Evolutionary conservation across 306 rosid genomes (phyloP).

Genomic region (Alnus glutinosa): DNA sequence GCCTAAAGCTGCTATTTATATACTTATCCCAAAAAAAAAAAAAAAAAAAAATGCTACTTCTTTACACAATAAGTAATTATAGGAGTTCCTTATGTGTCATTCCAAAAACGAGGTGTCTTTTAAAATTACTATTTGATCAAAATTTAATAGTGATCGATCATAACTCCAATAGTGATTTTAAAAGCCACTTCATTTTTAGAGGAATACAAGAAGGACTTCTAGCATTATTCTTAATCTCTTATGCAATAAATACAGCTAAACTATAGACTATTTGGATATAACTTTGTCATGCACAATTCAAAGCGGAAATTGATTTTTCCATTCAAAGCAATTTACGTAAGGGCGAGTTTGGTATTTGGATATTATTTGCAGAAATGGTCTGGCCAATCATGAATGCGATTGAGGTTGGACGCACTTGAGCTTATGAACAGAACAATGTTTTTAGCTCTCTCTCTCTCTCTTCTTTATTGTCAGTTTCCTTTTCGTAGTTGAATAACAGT

Average conservation of each 20-base stretch:
- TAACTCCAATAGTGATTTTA: too few relatives aligned
- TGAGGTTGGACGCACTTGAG: not conserved
- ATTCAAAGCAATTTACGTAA: not conserved
- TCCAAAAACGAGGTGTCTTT: too few relatives aligned
- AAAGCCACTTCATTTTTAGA: too few relatives aligned
- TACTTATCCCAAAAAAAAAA: too few relatives aligned
- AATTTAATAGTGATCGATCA: too few relatives aligned
- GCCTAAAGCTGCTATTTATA: not conserved
- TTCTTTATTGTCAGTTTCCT: not conserved
- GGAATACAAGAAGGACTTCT: too few relatives aligned
- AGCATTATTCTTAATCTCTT: not conserved
- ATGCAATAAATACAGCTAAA: not conserved
- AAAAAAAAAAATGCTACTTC: too few relatives aligned
- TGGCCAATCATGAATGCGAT: not conserved
- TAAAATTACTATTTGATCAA: too few relatives aligned
- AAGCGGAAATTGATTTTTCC: not conserved
- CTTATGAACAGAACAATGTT: not conserved
- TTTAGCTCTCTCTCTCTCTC: not conserved
- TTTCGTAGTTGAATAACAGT: not conserved
- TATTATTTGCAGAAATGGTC: not conserved
- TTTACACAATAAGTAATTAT: not conserved
- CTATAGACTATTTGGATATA: not conserved
- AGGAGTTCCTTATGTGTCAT: too few relatives aligned
- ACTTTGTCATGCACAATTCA: not conserved
- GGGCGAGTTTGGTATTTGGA: too few relatives aligned